phyloP scores from a whole-genome alignment of 495 filamentous ascomycete genomes.

The Xylaria grammica region DNA sequence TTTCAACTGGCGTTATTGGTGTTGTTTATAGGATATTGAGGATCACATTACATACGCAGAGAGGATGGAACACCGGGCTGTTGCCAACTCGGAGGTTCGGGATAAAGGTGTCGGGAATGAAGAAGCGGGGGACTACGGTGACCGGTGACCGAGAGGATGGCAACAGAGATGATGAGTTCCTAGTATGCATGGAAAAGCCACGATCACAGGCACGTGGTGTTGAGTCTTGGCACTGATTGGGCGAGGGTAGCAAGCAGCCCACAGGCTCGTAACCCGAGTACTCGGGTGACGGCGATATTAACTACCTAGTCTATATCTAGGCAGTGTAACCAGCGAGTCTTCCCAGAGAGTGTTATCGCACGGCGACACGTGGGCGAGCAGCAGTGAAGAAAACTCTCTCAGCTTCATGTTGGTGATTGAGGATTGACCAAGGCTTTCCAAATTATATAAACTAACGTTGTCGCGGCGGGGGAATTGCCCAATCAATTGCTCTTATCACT shows the following conservation, averaged over 20 bases:
- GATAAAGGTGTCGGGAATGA: no score
- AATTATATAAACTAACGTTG: neutral
- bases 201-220: neutral
- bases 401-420: neutral
- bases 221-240: constrained; percentile 10
- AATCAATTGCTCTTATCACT: neutral
- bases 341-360: neutral
- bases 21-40: no score
- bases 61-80: no score
- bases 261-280: neutral
- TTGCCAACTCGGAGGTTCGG: no score
- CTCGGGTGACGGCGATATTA: neutral
- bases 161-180: no score
- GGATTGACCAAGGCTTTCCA: neutral
- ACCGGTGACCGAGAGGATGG: no score
- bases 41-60: no score
- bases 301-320: no score
- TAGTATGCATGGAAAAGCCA: neutral
- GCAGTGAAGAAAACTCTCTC: neutral
- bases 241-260: neutral
- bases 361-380: neutral
- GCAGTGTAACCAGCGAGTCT: neutral
- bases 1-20: no score
- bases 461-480: neutral
- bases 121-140: no score